These are phyloP conservation scores for Nissolia schottii DNA, from an alignment of 306 rosid species.

Conservation along the genomic window DNA sequence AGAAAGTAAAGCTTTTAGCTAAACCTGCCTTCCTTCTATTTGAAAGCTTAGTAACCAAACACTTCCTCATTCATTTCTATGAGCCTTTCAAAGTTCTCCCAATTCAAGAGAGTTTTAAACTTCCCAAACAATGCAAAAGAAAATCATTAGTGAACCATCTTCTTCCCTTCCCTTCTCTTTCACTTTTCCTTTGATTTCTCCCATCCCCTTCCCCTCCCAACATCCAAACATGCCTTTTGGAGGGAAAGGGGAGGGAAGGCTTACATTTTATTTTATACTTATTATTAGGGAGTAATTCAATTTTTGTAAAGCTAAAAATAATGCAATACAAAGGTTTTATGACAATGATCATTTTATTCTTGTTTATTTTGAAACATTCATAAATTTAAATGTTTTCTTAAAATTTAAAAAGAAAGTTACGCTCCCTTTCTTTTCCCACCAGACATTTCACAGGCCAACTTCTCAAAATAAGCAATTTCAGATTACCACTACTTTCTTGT, in stretches of 20 bases:
- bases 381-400: neutral
- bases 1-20: neutral
- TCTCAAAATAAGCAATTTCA: neutral
- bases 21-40: neutral
- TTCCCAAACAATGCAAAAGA: neutral
- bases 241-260: no score
- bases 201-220: neutral
- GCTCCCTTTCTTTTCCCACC: neutral
- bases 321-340: no score
- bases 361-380: neutral
- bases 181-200: neutral
- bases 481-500: constrained; percentile 18
- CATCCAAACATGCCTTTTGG: neutral
- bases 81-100: neutral
- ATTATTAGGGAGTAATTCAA: no score
- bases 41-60: neutral
- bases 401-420: neutral
- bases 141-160: neutral
- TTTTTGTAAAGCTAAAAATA: no score
- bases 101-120: neutral
- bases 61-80: neutral
- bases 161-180: neutral
- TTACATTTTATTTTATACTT: no score
- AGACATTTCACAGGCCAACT: no score
- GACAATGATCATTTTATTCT: no score